Evolutionary conservation across 305 asterid genomes (phyloP).

Genomic region (Fraxinus ornus): DNA sequence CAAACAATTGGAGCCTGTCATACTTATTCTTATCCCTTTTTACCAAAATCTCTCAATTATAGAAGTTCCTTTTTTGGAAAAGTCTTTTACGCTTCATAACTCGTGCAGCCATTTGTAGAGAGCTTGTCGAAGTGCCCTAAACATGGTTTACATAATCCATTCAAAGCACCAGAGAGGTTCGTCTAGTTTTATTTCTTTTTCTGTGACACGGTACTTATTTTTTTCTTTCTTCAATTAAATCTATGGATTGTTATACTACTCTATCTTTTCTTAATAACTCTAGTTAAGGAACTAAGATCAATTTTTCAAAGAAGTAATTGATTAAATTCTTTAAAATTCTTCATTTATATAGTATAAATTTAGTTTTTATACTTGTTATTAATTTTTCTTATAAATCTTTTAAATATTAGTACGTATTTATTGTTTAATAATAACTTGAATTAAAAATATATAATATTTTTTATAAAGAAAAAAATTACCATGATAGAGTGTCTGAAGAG

Average conservation of each 20-base stretch:
- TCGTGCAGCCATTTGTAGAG: conserved; percentile 85
- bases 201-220: not conserved
- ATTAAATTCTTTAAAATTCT: no score
- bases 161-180: conserved; percentile 89
- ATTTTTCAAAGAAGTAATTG: not conserved
- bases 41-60: not conserved
- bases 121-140: conserved; percentile 87
- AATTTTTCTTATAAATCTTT: no score
- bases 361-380: no score
- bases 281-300: not conserved
- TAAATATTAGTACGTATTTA: no score
- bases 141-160: conserved; percentile 96
- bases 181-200: conserved; percentile 4
- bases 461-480: no score
- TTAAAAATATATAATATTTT: no score
- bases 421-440: no score
- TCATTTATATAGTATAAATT: no score
- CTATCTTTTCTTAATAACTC: not conserved
- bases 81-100: conserved; percentile 17
- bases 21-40: not conserved
- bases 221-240: not conserved
- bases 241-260: not conserved
- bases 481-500: not conserved
- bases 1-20: not conserved
- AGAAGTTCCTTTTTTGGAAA: conserved; percentile 1